Conservation (phyloP, 352 stramenopile species). For the Globisporangium megalacanthum region DNA sequence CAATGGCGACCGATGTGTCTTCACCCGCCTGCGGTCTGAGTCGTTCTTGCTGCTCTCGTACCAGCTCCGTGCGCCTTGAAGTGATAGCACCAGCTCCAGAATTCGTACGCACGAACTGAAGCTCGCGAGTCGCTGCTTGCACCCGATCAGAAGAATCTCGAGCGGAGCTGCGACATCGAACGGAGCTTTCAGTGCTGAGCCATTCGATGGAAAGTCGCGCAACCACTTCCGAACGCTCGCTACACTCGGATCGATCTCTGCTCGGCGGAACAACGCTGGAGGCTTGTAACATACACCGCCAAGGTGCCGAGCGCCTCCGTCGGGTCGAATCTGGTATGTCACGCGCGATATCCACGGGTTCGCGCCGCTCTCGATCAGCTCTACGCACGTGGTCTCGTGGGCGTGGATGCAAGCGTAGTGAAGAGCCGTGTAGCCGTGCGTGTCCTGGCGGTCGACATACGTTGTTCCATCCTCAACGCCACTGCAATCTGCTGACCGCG, state of each 20-base stretch:
- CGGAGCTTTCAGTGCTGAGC: neutral
- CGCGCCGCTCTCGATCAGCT: slow-evolving; percentile 28
- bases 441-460: slow-evolving; percentile 27
- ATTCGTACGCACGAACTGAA: slow-evolving; percentile 17
- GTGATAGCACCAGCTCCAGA: slow-evolving; percentile 3
- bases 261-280: slow-evolving; percentile 1
- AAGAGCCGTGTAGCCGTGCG: slow-evolving; percentile 44
- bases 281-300: slow-evolving; percentile 32
- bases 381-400: slow-evolving; percentile 21
- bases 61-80: neutral
- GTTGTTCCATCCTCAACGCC: neutral
- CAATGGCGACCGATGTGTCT: slow-evolving; percentile 20
- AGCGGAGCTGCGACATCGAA: slow-evolving; percentile 24
- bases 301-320: slow-evolving; percentile 12
- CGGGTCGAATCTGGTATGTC: slow-evolving; percentile 11
- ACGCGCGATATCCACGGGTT: slow-evolving; percentile 20
- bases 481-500: neutral
- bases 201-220: neutral
- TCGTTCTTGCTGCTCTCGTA: neutral
- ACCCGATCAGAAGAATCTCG: slow-evolving; percentile 22
- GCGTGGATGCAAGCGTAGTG: slow-evolving; percentile 46
- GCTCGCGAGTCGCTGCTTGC: slow-evolving; percentile 1
- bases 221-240: slow-evolving; percentile 4
- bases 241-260: slow-evolving; percentile 3
- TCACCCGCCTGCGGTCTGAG: slow-evolving; percentile 9